Conservation (phyloP, 805 yeast species). For the Myxozyma melibiosi region DNA sequence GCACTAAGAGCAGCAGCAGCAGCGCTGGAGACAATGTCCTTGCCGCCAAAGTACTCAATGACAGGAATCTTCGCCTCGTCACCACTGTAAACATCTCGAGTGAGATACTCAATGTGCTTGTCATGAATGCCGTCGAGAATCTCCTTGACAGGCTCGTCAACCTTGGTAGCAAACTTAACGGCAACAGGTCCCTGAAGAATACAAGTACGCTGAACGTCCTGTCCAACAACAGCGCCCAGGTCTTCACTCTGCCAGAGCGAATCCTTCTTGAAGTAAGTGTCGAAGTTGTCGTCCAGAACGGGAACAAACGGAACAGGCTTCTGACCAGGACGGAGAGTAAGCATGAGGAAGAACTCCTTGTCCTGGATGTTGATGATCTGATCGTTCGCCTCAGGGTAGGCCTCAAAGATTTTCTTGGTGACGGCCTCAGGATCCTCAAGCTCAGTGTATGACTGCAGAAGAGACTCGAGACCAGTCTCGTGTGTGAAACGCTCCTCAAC, state of each 20-base stretch:
- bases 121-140: conserved; percentile 87
- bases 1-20: conserved; percentile 27
- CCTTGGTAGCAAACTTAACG: conserved; percentile 82
- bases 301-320: conserved; percentile 99
- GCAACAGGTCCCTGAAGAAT: conserved; percentile 98
- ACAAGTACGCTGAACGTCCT: conserved; percentile 99
- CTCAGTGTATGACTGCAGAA: conserved; percentile 71
- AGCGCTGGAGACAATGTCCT: conserved; percentile 47
- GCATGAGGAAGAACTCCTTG: conserved; percentile 84
- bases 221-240: conserved; percentile 91
- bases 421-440: conserved; percentile 67
- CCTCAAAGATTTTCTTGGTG: conserved; percentile 59
- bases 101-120: conserved; percentile 74
- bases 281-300: conserved; percentile 88
- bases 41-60: conserved; percentile 86
- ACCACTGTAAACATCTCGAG: conserved; percentile 65
- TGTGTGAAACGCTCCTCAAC: conserved; percentile 92
- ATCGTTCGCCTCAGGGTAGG: conserved; percentile 71
- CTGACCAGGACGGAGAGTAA: conserved; percentile 80
- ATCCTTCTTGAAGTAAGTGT: conserved; percentile 96
- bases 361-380: conserved; percentile 95
- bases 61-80: conserved; percentile 76
- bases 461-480: conserved; percentile 51
- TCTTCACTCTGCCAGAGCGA: conserved; percentile 99
- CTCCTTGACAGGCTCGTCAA: conserved; percentile 89